Evolutionary conservation across 2,329 filamentous ascomycete species (phyloP).

Genomic region (Cyphellophora attinorum): DNA sequence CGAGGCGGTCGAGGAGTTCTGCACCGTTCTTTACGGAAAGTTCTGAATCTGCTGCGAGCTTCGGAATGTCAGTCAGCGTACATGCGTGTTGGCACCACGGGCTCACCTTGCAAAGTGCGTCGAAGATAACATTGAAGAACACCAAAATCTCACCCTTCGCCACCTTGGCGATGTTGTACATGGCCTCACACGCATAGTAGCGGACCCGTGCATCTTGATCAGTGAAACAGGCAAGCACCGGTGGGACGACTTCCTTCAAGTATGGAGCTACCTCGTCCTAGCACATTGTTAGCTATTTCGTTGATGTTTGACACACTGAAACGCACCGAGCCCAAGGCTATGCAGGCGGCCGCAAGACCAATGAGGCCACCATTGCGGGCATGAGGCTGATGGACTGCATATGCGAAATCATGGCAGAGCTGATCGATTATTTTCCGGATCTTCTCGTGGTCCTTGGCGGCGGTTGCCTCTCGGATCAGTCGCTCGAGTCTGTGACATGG

Average conservation of each 20-base stretch:
- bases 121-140: constrained; percentile 98
- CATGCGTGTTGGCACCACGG: not conserved
- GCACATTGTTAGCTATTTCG: not conserved
- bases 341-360: constrained; percentile 87
- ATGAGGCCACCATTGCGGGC: constrained; percentile 94
- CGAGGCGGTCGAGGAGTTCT: constrained; percentile 82
- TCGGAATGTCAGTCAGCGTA: constrained; percentile 13
- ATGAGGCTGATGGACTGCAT: constrained; percentile 93
- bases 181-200: constrained; percentile 98
- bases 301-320: not conserved
- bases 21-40: constrained; percentile 97
- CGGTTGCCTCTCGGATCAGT: constrained; percentile 75
- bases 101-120: constrained; percentile 84
- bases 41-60: constrained; percentile 93
- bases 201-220: constrained; percentile 95
- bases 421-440: constrained; percentile 88
- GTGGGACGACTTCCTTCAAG: constrained; percentile 86
- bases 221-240: constrained; percentile 91
- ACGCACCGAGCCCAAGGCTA: constrained; percentile 80
- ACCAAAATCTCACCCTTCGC: constrained; percentile 94
- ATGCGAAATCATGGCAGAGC: constrained; percentile 94
- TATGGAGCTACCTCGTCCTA: constrained; percentile 80
- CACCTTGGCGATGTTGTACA: constrained; percentile 99
- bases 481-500: constrained; percentile 62
- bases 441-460: constrained; percentile 64